Percentiles rank a stretch among this genome's conserved stretches.
These are phyloP conservation scores for Lactifluus pinguis DNA, from an alignment of 768 basidiomycete genomes.

Conservation along the genomic window DNA sequence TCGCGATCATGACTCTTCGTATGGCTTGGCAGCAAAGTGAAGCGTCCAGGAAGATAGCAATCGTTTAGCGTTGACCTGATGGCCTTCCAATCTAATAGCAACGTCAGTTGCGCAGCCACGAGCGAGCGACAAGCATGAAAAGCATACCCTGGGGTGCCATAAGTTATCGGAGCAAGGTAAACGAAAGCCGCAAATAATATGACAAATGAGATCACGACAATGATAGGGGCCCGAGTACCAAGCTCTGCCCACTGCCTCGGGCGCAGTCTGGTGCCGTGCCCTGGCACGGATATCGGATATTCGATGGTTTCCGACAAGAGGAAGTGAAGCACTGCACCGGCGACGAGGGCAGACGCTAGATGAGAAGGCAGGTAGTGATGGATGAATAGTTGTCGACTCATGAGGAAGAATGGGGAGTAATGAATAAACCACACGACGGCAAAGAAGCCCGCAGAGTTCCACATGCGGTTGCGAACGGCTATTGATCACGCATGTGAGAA, in stretches of 20 bases:
- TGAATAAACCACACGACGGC: conserved; percentile 90
- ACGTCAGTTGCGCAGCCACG: conserved; percentile 12
- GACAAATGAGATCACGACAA: conserved; percentile 47
- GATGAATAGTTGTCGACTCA: conserved; percentile 93
- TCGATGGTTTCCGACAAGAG: conserved; percentile 85
- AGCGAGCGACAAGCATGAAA: conserved; percentile 14
- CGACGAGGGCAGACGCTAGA: conserved; percentile 83
- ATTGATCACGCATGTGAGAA: conserved; percentile 14
- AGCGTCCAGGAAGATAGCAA: conserved; percentile 87
- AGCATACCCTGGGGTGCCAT: conserved; percentile 89
- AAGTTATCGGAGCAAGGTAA: conserved; percentile 85
- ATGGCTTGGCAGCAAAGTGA: conserved; percentile 77
- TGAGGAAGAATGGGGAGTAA: conserved; percentile 95
- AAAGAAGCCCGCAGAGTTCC: conserved; percentile 97
- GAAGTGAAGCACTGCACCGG: conserved; percentile 88
- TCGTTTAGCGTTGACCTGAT: conserved; percentile 75
- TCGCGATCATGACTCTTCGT: conserved; percentile 20
- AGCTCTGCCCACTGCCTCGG: conserved; percentile 55
- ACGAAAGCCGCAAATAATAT: conserved; percentile 56
- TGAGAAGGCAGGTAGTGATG: conserved; percentile 99
- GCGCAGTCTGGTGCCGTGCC: conserved; percentile 45
- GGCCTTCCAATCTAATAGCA: conserved; percentile 61
- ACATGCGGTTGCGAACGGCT: conserved; percentile 90
- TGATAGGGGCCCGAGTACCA: conserved; percentile 65
- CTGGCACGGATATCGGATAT: conserved; percentile 77